These are phyloP conservation scores for Hyphopichia wangnamkhiaoensis DNA, from an alignment of 1,139 yeast genomes.

Conservation along the genomic window DNA sequence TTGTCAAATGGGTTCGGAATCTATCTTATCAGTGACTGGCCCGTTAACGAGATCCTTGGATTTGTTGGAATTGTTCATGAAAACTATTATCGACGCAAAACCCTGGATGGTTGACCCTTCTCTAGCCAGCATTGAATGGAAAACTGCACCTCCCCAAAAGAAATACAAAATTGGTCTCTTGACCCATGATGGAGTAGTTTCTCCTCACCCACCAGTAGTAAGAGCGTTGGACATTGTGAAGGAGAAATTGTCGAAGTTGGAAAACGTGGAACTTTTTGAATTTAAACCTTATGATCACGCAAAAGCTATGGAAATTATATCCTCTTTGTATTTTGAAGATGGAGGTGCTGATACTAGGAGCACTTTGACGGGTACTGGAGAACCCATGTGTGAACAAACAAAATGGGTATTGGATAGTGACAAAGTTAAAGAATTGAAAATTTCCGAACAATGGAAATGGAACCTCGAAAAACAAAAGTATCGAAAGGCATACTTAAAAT, in stretches of 20 bases:
- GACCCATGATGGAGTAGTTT: conserved; percentile 17
- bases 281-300: conserved; percentile 19
- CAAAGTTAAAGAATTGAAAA: conserved; percentile 5
- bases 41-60: conserved; percentile 39
- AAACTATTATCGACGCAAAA: conserved; percentile 22
- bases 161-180: conserved; percentile 18
- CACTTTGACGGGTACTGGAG: conserved; percentile 17
- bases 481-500: conserved; percentile 19
- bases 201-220: conserved; percentile 21
- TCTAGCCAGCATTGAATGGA: conserved; percentile 18
- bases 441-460: conserved; percentile 18
- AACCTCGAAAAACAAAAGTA: conserved; percentile 21
- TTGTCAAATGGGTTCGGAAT: conserved; percentile 30
- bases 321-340: conserved; percentile 21
- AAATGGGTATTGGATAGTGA: conserved; percentile 18
- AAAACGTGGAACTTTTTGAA: conserved; percentile 17
- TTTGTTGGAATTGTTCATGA: conserved; percentile 27
- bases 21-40: conserved; percentile 47
- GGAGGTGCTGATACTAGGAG: conserved; percentile 22
- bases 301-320: conserved; percentile 13
- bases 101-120: conserved; percentile 24
- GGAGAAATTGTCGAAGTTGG: conserved; percentile 12
- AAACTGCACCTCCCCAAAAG: conserved; percentile 11
- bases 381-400: conserved; percentile 21
- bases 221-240: conserved; percentile 21